These are phyloP conservation scores for Neoboletus brunneissimus DNA, from an alignment of 768 basidiomycete species.

Conservation along the genomic window DNA sequence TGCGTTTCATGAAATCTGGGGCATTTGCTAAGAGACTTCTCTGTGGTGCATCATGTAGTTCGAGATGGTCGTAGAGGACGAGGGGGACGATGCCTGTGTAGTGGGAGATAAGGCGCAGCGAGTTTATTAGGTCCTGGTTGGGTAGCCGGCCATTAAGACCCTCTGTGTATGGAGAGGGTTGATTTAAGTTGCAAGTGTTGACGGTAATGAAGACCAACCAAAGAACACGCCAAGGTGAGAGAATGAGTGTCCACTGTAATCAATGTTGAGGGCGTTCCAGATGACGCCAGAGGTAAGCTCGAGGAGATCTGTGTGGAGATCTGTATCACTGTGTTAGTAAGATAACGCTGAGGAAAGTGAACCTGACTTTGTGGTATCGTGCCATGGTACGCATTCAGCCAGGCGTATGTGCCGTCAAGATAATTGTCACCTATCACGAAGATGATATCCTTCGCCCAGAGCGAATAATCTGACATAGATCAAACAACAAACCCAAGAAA, in stretches of 20 bases:
- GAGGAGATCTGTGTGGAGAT: constrained; percentile 62
- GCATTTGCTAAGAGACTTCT: constrained; percentile 41
- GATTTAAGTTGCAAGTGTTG: constrained; percentile 1
- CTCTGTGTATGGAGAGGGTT: constrained; percentile 48
- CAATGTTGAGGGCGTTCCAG: constrained; percentile 93
- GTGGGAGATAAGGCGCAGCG: constrained; percentile 67
- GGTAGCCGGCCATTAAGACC: constrained; percentile 93
- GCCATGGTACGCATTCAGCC: constrained; percentile 82
- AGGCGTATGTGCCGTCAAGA: constrained; percentile 90
- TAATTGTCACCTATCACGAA: constrained; percentile 88
- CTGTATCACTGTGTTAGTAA: constrained; percentile 36
- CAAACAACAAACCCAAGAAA: not conserved
- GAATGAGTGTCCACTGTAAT: constrained; percentile 97
- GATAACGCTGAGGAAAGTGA: not conserved
- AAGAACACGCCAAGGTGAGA: constrained; percentile 94
- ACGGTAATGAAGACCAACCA: constrained; percentile 50
- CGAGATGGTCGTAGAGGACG: constrained; percentile 74
- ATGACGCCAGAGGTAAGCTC: constrained; percentile 77
- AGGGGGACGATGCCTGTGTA: constrained; percentile 76
- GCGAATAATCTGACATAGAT: constrained; percentile 60
- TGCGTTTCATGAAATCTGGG: constrained; percentile 42
- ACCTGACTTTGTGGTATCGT: constrained; percentile 58
- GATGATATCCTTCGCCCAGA: constrained; percentile 94
- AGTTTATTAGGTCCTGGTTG: constrained; percentile 93
- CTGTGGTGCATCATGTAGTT: constrained; percentile 42